Evolutionary conservation across 192 early-diverging fungal species (phyloP), one percentile per base, ranked within the genome.

Genomic region (Mortierella alpina): DNA sequence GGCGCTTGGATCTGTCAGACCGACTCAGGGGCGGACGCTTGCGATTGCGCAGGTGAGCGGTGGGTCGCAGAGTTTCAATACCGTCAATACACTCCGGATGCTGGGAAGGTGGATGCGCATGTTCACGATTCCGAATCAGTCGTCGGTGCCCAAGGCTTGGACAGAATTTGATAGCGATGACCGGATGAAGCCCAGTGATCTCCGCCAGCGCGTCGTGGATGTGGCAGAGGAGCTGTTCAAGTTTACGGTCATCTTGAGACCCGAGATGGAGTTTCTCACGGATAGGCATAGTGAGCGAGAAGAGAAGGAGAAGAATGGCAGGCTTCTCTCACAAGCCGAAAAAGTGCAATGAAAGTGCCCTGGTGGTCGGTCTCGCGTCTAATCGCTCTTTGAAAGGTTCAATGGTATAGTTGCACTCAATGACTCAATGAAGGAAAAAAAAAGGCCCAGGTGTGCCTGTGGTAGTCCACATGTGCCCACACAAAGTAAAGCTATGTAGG

Each of bases 41-140:
- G 86, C 86, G 0, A 57, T 87, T 22, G 82, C 86, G 12, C 84
- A 88, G 70, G 87, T 88, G 1, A 74, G 70, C 57, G 84, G 87
- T 0, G 87, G 87, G 1, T 88, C 87, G 8, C 87, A 88, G 51
- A 84, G 84, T 49, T 88, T 88, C 60, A 88, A 88, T 46, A 52
- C 84, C 1, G 87, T 88, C 47, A 88, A 88, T 41, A 86, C 86
- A 0, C 54, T 88, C 15, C 44, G 87, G 17, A 63, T 88, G 18
- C 76, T 88, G 31, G 87, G 87, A 9, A 57, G 84, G 42, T 88
- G 86, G 87, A 88, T 88, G 87, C 83, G 87, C 8, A 88, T 88
- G 86, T 81, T 88, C 31, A 84, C 83, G 6, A 88, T 88, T 61
- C 86, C 75, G 23, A 88, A 88, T 45, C 86, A 88, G 67, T 81